Percentiles rank a stretch among this genome's conserved stretches.
These are phyloP conservation scores for Ascochyta rabiei DNA, from an alignment of 2,329 filamentous ascomycete species.

Conservation along the genomic window DNA sequence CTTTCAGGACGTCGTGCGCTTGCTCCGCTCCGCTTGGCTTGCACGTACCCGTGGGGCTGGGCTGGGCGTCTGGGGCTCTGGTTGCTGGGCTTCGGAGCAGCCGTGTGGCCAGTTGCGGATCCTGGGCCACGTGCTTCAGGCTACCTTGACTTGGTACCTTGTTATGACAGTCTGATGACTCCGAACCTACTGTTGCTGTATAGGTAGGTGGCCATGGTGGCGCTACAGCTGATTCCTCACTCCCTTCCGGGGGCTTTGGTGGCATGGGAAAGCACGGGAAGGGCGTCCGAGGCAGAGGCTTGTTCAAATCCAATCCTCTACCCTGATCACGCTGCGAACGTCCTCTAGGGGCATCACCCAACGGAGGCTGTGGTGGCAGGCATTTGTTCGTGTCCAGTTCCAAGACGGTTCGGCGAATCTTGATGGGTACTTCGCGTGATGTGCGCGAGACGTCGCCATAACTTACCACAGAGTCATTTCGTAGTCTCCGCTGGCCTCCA, in stretches of 20 bases:
- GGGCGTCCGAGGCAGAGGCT: slow-evolving; percentile 11
- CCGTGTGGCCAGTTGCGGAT: background rate
- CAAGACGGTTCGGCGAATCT: slow-evolving; percentile 1
- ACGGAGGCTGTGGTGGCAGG: slow-evolving; percentile 20
- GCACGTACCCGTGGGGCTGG: background rate
- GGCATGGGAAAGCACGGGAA: background rate
- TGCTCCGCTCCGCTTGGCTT: slow-evolving; percentile 4
- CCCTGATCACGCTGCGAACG: background rate
- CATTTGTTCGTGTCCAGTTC: slow-evolving; percentile 19
- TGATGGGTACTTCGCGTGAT: slow-evolving; percentile 18
- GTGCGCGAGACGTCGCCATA: slow-evolving; percentile 12
- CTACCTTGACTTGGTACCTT: background rate
- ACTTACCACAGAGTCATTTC: slow-evolving; percentile 3
- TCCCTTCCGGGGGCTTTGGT: background rate
- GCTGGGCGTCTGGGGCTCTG: background rate
- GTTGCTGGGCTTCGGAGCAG: background rate
- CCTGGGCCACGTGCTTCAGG: background rate
- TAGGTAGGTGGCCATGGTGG: background rate
- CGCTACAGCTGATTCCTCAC: background rate
- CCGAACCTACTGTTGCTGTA: background rate
- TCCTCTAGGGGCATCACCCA: slow-evolving; percentile 6
- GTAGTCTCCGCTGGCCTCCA: background rate
- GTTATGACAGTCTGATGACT: background rate
- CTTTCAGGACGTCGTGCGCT: slow-evolving; percentile 20
- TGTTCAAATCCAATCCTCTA: background rate